Conservation (phyloP, 768 basidiomycete species). For the Lentinula lateritia region DNA sequence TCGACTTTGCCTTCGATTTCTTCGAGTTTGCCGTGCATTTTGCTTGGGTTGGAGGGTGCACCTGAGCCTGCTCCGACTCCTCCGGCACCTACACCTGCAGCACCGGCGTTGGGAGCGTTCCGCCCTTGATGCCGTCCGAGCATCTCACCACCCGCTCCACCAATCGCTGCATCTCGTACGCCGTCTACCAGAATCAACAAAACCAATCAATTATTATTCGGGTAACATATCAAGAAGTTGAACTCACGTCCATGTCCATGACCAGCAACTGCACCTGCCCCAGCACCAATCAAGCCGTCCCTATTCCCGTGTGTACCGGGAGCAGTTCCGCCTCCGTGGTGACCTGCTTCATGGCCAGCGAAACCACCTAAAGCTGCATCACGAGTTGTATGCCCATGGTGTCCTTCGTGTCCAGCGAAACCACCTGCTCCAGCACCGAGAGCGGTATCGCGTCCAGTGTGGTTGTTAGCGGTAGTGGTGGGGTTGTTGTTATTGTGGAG, state of each 20-base stretch:
- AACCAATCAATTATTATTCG: not conserved
- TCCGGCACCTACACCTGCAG: not conserved
- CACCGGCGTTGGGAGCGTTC: not conserved
- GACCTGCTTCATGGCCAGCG: not conserved
- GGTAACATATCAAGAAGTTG: too few species aligned
- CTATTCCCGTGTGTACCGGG: not conserved
- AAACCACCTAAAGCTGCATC: not conserved
- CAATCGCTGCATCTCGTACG: not conserved
- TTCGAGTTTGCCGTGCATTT: not conserved
- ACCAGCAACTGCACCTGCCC: not conserved
- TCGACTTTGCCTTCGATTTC: not conserved
- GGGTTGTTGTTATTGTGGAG: not conserved
- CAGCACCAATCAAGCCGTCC: not conserved
- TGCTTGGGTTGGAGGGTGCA: not conserved
- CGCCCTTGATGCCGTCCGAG: not conserved
- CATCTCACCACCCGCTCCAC: not conserved
- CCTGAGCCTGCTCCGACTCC: not conserved
- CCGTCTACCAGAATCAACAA: not conserved
- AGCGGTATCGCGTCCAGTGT: not conserved
- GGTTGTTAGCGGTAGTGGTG: not conserved
- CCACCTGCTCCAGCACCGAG: not conserved
- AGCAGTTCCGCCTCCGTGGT: not conserved
- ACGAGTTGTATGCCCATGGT: not conserved
- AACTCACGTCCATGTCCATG: not conserved
- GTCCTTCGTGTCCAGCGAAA: not conserved